These are phyloP conservation scores for Colletotrichum acutatum DNA, from an alignment of 2,329 filamentous ascomycete genomes.

Conservation along the genomic window DNA sequence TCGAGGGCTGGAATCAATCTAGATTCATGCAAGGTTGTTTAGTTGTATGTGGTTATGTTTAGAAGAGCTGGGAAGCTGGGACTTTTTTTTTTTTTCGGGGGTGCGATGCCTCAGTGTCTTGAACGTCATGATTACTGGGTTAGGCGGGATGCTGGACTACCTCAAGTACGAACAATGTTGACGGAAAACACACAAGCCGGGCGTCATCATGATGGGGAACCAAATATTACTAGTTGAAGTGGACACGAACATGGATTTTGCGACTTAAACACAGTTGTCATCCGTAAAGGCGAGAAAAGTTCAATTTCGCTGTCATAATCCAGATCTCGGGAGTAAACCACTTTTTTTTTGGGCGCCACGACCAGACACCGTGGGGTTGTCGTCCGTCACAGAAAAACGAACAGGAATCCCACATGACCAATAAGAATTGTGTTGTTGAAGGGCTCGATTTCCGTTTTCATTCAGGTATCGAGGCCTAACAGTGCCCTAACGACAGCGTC, in stretches of 20 bases:
- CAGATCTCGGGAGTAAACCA: conserved; percentile 17
- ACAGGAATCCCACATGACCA: conserved; percentile 21
- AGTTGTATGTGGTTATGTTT: neutral
- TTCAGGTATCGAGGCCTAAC: conserved; percentile 37
- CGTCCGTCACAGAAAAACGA: conserved; percentile 18
- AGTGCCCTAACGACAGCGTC: conserved; percentile 56
- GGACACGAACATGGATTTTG: neutral
- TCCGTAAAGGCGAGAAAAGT: conserved; percentile 12
- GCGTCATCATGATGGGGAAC: neutral
- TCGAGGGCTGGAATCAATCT: neutral
- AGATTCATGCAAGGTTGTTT: neutral
- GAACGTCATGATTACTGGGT: conserved; percentile 34
- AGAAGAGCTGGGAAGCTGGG: neutral
- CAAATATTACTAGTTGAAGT: neutral
- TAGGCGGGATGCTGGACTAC: neutral
- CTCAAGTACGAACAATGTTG: neutral
- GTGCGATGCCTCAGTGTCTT: conserved; percentile 10
- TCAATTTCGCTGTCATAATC: conserved; percentile 34
- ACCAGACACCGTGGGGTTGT: conserved; percentile 24
- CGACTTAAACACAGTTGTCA: neutral
- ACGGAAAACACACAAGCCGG: neutral
- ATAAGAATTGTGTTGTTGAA: conserved; percentile 15
- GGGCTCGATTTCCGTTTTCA: conserved; percentile 38
- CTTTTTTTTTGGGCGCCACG: conserved; percentile 22
- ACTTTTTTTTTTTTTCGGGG: neutral